phyloP scores from a whole-genome alignment of 2,329 filamentous ascomycete genomes.

The Exophiala sideris region DNA sequence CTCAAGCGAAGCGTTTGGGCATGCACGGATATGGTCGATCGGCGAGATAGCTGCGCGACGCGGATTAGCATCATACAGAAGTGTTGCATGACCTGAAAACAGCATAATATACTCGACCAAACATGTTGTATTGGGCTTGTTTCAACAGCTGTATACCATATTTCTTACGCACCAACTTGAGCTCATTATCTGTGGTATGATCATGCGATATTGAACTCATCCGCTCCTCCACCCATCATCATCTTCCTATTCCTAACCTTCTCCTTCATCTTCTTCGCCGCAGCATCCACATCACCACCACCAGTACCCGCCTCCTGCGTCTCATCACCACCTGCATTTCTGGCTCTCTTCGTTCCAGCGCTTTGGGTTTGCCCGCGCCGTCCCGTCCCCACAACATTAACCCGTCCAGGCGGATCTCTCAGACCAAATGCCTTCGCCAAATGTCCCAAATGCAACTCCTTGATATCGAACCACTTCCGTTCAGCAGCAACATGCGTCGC shows the following conservation, averaged over 20 bases:
- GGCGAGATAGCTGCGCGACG: too few species aligned
- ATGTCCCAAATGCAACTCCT: conserved; percentile 85
- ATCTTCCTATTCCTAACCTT: conserved; percentile 50
- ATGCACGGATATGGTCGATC: too few species aligned
- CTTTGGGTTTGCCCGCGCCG: conserved; percentile 40
- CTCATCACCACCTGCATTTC: conserved; percentile 10
- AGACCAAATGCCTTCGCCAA: conserved; percentile 90
- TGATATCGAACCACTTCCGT: conserved; percentile 84
- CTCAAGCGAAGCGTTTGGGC: too few species aligned
- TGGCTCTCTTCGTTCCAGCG: conserved; percentile 8
- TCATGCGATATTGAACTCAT: conserved; percentile 58
- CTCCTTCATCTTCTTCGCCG: conserved; percentile 52
- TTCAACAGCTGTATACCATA: too few species aligned
- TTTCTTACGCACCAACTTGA: too few species aligned
- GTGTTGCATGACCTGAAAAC: too few species aligned
- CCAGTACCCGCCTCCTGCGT: conserved; percentile 26
- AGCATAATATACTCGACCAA: too few species aligned
- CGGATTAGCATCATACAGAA: too few species aligned
- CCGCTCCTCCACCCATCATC: conserved; percentile 49
- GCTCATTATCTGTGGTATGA: too few species aligned
- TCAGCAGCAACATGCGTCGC: conserved; percentile 88
- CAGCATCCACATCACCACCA: conserved; percentile 42
- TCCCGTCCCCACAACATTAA: conserved; percentile 54
- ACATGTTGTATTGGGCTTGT: too few species aligned
- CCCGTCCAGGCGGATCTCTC: conserved; percentile 81